Evolutionary conservation across 2,329 filamentous ascomycete species (phyloP), one percentile per base, ranked within the genome.

Genomic region (Colletotrichum euphorbiae): DNA sequence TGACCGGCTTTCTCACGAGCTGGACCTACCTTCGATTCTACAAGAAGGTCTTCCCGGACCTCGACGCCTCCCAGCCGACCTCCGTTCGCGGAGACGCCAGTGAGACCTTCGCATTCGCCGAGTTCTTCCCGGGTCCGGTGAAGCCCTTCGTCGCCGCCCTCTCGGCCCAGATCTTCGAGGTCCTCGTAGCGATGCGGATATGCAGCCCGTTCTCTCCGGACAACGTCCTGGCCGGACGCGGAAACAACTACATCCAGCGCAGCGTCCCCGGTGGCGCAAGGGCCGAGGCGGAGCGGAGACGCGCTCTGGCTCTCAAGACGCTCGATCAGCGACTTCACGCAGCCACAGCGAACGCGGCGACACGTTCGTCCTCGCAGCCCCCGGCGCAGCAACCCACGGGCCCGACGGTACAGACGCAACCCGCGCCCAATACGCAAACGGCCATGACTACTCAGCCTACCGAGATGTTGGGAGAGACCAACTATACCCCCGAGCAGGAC

Each of bases 1-100:
- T 92, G 78, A 91, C 91, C 73, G 94, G 93, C 67, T 92, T 99
- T 78, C 78, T 98, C 69, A 91, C 90, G 11, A 94, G 93, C 78
- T 99, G 95, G 95, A 93, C 92, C 48, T 98, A 98, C 79, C 89
- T 99, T 17, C 93, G 96, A 72, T 99, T 98, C 84, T 98, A 93
- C 84, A 97, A 97, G 81, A 81, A 85, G 63, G 87, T 90, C 67
- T 90, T 91, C 75, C 89, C 89, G 62, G 89, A 91, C 73, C 87
- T 91, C 70, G 89, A 91, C 73, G 82, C 85, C 12, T 85, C 86
- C 9, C 89, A 91, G 74, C 79, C 86, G 2, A 77, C 84, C 5
- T 83, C 86, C 8, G 88, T 97, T 73, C 92, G 91, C 71, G 96
- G 96, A 70, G 96, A 99, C 78, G 93, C 96, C 40, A 97, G 93